Evolutionary conservation across 1,139 yeast genomes (phyloP), one percentile per base, ranked within the genome.

Genomic region (Yamadazyma siamensis): DNA sequence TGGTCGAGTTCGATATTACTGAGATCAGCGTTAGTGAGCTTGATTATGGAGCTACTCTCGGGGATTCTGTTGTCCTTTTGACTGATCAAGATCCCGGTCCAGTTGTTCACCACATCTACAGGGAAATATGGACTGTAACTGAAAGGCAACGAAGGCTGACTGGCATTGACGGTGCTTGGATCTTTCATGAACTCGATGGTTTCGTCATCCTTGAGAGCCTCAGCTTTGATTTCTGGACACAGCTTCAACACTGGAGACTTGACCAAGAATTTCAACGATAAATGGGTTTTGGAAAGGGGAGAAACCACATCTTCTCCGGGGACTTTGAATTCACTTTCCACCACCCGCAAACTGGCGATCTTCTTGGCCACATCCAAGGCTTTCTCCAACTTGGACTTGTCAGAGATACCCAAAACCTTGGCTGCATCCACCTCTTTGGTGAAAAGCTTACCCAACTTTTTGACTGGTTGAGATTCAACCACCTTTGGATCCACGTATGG

Each of bases 301-400:
- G 95, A 75, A 9, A 91, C 83, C 21, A 68, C 65, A 16, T 63
- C 57, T 61, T 89, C 97, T 22, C 97, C 98, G 3, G 96, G 94
- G 25, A 89, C 96, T 41, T 76, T 73, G 59, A 89, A 87, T 35
- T 74, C 77, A 27, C 95, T 80, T 32, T 76, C 77, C 25, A 88
- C 44, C 13, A 89, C 64, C 46, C 84, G 78, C 35, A 91, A 60
- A 27, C 68, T 61, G 25, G 97, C 96, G 25, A 87, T 75, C 31
- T 69, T 65, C 5, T 71, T 52, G 3, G 94, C 95, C 34, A 80
- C 71, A 9, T 65, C 58, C 30, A 82, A 53, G 3, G 87, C 72
- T 21, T 66, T 64, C 15, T 65, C 52, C 31, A 78, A 56, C 44
- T 71, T 56, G 2, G 47, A 44, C 18, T 65, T 61, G 39, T 77